phyloP scores from a whole-genome alignment of 768 basidiomycete genomes.

The Russula sp. region DNA sequence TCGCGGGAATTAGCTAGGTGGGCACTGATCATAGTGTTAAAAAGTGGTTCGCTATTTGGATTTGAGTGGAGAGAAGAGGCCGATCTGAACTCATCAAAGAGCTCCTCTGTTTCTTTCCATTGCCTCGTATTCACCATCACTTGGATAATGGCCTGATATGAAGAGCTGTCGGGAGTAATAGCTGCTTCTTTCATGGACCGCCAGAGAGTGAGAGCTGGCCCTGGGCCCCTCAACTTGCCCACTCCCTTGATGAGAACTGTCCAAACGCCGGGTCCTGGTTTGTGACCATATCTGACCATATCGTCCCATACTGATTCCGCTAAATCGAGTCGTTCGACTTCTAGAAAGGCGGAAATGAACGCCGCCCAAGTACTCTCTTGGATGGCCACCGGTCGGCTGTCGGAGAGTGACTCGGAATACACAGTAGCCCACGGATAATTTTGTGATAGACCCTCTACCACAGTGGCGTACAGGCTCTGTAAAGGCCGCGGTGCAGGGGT shows the following conservation, averaged over 20 bases:
- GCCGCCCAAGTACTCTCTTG: constrained; percentile 56
- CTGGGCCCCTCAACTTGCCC: constrained; percentile 42
- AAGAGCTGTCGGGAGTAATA: constrained; percentile 51
- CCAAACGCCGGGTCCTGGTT: constrained; percentile 59
- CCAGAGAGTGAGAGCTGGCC: constrained; percentile 58
- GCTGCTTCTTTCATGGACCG: constrained; percentile 51
- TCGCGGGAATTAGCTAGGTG: constrained; percentile 41
- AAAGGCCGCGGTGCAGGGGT: constrained; percentile 33
- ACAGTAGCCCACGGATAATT: constrained; percentile 51
- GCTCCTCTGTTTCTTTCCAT: constrained; percentile 44
- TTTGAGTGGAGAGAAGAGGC: constrained; percentile 27
- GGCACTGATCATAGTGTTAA: constrained; percentile 73
- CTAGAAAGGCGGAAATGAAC: constrained; percentile 61
- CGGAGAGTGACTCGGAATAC: constrained; percentile 33
- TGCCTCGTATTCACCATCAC: constrained; percentile 49
- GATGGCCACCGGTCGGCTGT: constrained; percentile 43
- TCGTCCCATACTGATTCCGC: constrained; percentile 67
- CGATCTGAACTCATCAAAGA: constrained; percentile 47
- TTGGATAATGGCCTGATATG: constrained; percentile 68
- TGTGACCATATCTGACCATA: constrained; percentile 43
- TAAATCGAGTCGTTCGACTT: constrained; percentile 46
- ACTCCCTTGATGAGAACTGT: constrained; percentile 65
- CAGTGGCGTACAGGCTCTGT: constrained; percentile 43
- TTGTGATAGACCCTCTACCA: constrained; percentile 47
- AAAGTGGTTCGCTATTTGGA: constrained; percentile 37